Conservation (phyloP, 2,329 filamentous ascomycete species). For the Tolypocladium inflatum region DNA sequence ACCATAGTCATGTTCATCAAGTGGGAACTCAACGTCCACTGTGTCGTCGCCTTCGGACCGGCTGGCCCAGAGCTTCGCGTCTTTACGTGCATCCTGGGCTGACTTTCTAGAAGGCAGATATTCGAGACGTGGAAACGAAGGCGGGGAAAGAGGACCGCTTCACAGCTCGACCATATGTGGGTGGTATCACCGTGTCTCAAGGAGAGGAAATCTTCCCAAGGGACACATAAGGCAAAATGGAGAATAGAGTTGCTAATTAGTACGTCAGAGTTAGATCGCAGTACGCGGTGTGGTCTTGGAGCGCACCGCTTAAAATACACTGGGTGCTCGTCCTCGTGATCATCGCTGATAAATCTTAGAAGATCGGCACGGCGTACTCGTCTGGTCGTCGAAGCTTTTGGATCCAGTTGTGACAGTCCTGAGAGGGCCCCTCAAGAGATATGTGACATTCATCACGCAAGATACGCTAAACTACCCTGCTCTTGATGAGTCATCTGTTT, state of each 20-base stretch:
- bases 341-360: conserved; percentile 5
- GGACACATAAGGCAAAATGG: conserved; percentile 5
- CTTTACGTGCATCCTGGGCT: no score
- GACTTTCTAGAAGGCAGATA: conserved; percentile 6
- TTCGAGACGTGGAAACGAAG: conserved; percentile 2
- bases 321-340: conserved; percentile 6
- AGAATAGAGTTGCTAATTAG: conserved; percentile 4
- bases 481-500: no score
- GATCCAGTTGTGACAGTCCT: conserved; percentile 1
- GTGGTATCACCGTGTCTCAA: no score
- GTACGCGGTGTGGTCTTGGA: neutral
- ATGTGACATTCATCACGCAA: neutral
- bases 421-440: neutral
- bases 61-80: no score
- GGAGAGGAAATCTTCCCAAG: conserved; percentile 4
- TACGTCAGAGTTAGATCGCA: conserved; percentile 1
- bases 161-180: conserved; percentile 1
- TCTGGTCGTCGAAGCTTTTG: conserved; percentile 5
- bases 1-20: conserved; percentile 1
- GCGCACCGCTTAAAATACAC: conserved; percentile 6
- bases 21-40: no score
- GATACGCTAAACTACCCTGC: no score
- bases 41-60: no score
- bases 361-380: no score
- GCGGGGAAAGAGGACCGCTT: neutral